Base-by-base conservation (phyloP, 495 filamentous ascomycete species). In the Cladorrhinum samala region DNA sequence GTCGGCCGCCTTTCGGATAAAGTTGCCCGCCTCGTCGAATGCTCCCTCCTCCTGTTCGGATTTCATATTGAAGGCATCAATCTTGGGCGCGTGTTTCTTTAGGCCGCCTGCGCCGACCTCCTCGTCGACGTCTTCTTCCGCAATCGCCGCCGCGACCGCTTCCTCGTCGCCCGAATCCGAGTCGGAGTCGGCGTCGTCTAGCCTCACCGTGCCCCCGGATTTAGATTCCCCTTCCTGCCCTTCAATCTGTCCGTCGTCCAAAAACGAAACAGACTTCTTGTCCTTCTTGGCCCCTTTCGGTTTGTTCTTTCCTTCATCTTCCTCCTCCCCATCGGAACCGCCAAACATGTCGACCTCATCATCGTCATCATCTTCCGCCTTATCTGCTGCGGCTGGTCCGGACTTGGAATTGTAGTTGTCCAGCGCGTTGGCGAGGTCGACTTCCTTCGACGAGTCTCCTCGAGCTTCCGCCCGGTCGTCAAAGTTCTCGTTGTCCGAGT, bases 11-110 rank as follows among this genome's bases (percentile, higher is more conserved):
- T 91, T 93, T n/a, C 93, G 79, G 25, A 98, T 83, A 65, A 78
- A 98, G 64, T 96, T 97, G 2, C 93, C 93, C 14, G 82, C 72
- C 49, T 88, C 87, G 63, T 98, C 93, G 61, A 96, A 97, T 11
- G 82, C 76, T 0, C 93, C 93, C 62, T 97, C 93, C 66, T 98
- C 94, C 62, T 91, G 83, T 68, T 98, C 93, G 4, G 76, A 71
- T 45, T 78, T 82, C 81, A 98, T 91, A 62, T 98, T 96, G 77
- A 98, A 98, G 0, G 91, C 93, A 69, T 96, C 93, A 21, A 97
- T 76, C 60, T 93, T 85, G n/a, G 93, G 93, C 14, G 94, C 94
- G 66, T 95, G 89, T 65, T 87, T 91, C 69, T 96, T 97, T 59
- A 91, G 85, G 1, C 83, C 84, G 6, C 93, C 94, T 2, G 87